Evolutionary conservation across 768 basidiomycete genomes (phyloP).

Genomic region (Tremella mesenterica): DNA sequence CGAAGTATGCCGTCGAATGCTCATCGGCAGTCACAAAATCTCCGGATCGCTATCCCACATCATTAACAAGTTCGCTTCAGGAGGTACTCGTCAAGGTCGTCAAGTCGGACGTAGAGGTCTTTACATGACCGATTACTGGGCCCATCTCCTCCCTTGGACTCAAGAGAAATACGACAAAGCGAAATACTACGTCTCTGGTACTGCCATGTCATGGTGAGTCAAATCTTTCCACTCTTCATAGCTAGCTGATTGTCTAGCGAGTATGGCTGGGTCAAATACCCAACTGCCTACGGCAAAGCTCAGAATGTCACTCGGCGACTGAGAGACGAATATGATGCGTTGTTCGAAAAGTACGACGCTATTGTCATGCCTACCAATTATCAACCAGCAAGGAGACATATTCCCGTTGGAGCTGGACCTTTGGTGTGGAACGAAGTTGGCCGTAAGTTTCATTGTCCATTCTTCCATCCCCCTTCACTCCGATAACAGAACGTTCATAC

Average conservation of each 20-base stretch:
- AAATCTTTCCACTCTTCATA: neutral
- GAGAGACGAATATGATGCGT: slow-evolving; percentile 42
- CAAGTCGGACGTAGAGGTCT: slow-evolving; percentile 41
- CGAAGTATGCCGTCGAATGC: too few species aligned
- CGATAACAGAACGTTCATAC: neutral
- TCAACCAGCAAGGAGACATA: slow-evolving; percentile 43
- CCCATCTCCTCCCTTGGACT: slow-evolving; percentile 42
- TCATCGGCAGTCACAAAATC: slow-evolving; percentile 7
- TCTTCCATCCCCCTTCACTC: neutral
- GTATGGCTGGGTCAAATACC: slow-evolving; percentile 42
- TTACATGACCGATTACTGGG: slow-evolving; percentile 44
- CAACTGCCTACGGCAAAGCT: slow-evolving; percentile 43
- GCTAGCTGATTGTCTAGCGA: slow-evolving; percentile 27
- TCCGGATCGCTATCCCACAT: slow-evolving; percentile 10
- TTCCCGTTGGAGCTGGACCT: slow-evolving; percentile 24
- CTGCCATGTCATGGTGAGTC: slow-evolving; percentile 16
- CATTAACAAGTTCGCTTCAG: slow-evolving; percentile 21
- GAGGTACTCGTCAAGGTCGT: slow-evolving; percentile 24
- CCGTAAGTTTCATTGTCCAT: slow-evolving; percentile 4
- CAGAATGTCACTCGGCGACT: slow-evolving; percentile 47
- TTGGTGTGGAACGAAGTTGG: slow-evolving; percentile 21
- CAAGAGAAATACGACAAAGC: slow-evolving; percentile 47
- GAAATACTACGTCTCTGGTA: slow-evolving; percentile 18
- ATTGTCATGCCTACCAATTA: slow-evolving; percentile 47
- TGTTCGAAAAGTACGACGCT: slow-evolving; percentile 39